A percentile compares a stretch with the other conserved stretches of the same genome.
phyloP scores from a whole-genome alignment of 208 protist species.

The Leishmania guyanensis region DNA sequence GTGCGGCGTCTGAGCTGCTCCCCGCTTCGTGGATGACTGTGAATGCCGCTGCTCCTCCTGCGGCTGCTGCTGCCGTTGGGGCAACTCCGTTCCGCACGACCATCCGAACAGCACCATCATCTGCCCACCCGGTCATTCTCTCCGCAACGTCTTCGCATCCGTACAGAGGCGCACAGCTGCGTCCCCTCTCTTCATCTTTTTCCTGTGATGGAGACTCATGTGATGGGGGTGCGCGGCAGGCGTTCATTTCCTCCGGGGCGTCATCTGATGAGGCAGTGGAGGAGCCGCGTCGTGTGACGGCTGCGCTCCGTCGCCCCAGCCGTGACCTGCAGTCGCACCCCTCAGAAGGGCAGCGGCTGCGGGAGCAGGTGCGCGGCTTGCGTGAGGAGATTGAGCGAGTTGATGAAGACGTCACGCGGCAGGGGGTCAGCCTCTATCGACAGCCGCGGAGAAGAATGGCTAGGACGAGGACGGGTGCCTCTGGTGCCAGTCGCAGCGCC shows the following conservation, averaged over 20 bases:
- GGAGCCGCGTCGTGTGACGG: conserved; percentile 31
- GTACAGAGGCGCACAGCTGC: neutral
- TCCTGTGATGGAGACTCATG: too few species aligned
- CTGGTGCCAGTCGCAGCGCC: neutral
- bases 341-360: conserved; percentile 36
- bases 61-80: neutral
- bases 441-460: neutral
- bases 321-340: conserved; percentile 25
- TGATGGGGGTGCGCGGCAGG: neutral
- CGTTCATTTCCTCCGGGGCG: neutral
- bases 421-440: neutral
- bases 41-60: neutral
- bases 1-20: neutral
- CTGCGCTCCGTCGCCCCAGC: conserved; percentile 38
- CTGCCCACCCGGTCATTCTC: neutral
- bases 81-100: neutral
- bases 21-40: neutral
- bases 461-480: neutral
- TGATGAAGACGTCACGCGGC: neutral
- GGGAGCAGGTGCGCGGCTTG: conserved; percentile 38
- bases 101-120: neutral
- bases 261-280: neutral
- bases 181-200: neutral
- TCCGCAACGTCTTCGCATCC: neutral
- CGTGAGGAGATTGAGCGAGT: conserved; percentile 21